Conservation (phyloP, 192 early-diverging fungal genomes). For the Coemansia sp. region DNA sequence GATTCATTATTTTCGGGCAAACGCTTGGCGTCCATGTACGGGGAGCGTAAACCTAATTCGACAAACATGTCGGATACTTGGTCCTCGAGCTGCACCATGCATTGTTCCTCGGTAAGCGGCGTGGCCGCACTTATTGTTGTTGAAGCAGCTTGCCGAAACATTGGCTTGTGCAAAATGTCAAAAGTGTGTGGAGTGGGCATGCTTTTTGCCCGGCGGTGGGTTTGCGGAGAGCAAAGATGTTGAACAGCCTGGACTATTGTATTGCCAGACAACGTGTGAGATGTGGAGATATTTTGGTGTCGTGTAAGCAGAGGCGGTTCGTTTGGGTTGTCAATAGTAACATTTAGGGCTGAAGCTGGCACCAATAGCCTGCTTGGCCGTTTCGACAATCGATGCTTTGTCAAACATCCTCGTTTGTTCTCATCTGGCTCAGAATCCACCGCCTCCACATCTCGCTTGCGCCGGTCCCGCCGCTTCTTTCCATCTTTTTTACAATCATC, state of each 20-base stretch:
- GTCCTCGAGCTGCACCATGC: constrained; percentile 26
- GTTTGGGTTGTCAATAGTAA: neutral
- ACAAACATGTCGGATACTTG: constrained; percentile 41
- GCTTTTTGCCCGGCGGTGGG: constrained; percentile 3
- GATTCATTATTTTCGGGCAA: neutral
- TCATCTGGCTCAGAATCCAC: neutral
- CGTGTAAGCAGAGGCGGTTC: neutral
- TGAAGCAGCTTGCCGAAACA: neutral
- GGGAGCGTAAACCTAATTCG: constrained; percentile 30
- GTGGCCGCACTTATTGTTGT: neutral
- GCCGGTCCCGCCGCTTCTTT: too few relatives aligned
- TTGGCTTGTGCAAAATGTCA: neutral
- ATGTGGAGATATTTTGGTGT: neutral
- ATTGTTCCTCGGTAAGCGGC: constrained; percentile 7
- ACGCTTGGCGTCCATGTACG: constrained; percentile 12
- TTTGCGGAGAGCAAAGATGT: neutral
- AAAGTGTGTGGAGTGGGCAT: neutral
- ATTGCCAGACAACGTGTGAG: neutral
- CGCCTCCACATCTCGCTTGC: neutral
- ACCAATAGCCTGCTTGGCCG: neutral
- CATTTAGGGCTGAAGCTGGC: neutral
- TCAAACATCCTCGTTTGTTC: neutral
- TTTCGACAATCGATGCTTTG: neutral
- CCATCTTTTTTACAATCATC: too few relatives aligned
- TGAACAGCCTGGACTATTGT: neutral